Percentiles rank a stretch among this genome's conserved stretches.
Conservation (phyloP, 306 rosid species). For the Fragaria vesca region DNA sequence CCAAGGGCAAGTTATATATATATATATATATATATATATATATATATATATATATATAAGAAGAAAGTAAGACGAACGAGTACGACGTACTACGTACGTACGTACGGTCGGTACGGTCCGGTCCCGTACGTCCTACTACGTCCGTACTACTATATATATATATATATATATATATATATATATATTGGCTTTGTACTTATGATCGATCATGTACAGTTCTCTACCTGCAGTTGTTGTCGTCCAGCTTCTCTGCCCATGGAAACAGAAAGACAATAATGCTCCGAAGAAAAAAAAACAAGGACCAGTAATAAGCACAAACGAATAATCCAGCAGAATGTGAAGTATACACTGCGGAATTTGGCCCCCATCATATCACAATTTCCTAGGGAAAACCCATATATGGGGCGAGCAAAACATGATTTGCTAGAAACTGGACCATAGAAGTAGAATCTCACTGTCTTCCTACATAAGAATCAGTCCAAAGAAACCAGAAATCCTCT, state of each 20-base stretch:
- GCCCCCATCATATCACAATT: neutral
- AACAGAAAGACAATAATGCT: neutral
- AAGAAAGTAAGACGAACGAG: too few species aligned
- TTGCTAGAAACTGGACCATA: neutral
- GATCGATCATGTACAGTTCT: neutral
- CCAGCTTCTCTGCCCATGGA: neutral
- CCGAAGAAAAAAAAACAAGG: neutral
- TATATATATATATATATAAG: too few species aligned
- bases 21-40: too few species aligned
- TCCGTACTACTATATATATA: too few species aligned
- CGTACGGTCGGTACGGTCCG: too few species aligned
- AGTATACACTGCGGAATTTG: neutral
- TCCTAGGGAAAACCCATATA: neutral
- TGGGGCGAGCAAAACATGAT: neutral
- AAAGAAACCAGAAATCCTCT: neutral
- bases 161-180: too few species aligned
- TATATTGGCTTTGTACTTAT: too few species aligned
- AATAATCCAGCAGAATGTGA: neutral
- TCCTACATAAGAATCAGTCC: neutral
- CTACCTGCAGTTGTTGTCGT: neutral
- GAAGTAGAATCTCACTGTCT: neutral
- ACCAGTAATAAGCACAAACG: neutral
- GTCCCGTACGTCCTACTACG: too few species aligned
- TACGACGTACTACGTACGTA: too few species aligned
- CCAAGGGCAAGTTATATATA: neutral